phyloP scores from a whole-genome alignment of 192 early-diverging fungal genomes.

The Coemansia asiatica region DNA sequence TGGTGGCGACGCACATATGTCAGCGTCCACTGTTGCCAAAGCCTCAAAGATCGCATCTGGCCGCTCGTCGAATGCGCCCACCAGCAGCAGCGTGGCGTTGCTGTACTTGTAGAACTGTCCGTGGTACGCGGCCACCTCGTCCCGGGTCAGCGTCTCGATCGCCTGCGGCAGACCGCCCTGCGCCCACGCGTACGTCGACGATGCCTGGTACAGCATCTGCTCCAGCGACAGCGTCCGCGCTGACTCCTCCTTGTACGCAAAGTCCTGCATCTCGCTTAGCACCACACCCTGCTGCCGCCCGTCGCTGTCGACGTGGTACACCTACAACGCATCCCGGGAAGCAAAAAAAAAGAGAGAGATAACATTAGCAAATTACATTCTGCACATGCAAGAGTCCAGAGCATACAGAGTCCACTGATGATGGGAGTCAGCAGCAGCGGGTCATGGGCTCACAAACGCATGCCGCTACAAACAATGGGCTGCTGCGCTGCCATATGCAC shows the following conservation, averaged over 20 bases:
- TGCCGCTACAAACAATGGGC: background rate
- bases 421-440: too few species aligned
- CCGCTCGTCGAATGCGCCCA: conserved; percentile 53
- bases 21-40: conserved; percentile 25
- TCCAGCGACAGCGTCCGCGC: conserved; percentile 47
- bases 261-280: conserved; percentile 73
- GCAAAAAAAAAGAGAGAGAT: too few species aligned
- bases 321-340: conserved; percentile 16
- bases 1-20: conserved; percentile 36
- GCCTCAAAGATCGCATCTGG: conserved; percentile 57
- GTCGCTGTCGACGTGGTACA: conserved; percentile 73
- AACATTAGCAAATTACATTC: too few species aligned
- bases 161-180: conserved; percentile 75
- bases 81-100: conserved; percentile 69
- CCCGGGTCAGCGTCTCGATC: conserved; percentile 70
- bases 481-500: background rate
- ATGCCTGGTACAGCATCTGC: conserved; percentile 52
- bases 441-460: too few species aligned
- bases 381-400: too few species aligned
- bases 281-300: conserved; percentile 80
- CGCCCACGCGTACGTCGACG: conserved; percentile 73
- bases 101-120: conserved; percentile 67
- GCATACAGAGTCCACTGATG: too few species aligned
- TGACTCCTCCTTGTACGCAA: conserved; percentile 75
- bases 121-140: conserved; percentile 75